A percentile compares a stretch with the other conserved stretches of the same genome.
phyloP scores from a whole-genome alignment of 495 filamentous ascomycete species.

The Trichocladium uniseriatum region DNA sequence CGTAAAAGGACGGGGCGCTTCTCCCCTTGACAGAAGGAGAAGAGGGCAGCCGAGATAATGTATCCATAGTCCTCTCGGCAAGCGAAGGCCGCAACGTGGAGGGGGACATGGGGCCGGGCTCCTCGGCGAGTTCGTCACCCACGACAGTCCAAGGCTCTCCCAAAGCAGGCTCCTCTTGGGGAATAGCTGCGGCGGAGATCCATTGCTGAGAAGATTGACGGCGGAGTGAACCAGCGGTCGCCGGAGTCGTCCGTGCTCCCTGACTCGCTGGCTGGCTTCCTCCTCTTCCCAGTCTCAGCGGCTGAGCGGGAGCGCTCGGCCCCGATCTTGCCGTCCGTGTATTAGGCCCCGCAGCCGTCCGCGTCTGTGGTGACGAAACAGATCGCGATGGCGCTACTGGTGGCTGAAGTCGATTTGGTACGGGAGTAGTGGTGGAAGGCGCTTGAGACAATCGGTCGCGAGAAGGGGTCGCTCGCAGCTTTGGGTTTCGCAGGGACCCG shows the following conservation, averaged over 20 bases:
- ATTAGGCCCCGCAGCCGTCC: constrained; percentile 1
- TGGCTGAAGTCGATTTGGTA: constrained; percentile 8
- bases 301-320: not conserved
- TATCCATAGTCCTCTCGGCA: constrained; percentile 41
- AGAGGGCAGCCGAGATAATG: constrained; percentile 37
- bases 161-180: constrained; percentile 9
- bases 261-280: not conserved
- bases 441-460: constrained; percentile 31
- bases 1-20: constrained; percentile 31
- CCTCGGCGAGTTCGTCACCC: constrained; percentile 1
- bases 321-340: constrained; percentile 5
- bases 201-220: constrained; percentile 24
- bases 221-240: not conserved
- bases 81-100: constrained; percentile 32
- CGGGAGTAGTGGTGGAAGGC: not conserved
- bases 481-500: constrained; percentile 28
- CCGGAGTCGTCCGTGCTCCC: constrained; percentile 11
- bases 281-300: constrained; percentile 3
- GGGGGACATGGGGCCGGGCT: constrained; percentile 9
- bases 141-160: not conserved
- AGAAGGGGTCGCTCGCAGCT: constrained; percentile 34
- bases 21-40: constrained; percentile 37
- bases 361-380: constrained; percentile 19
- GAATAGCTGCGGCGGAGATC: constrained; percentile 16
- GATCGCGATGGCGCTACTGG: constrained; percentile 9